Evolutionary conservation across 2,329 filamentous ascomycete species (phyloP).

Genomic region (Neurospora sp.): DNA sequence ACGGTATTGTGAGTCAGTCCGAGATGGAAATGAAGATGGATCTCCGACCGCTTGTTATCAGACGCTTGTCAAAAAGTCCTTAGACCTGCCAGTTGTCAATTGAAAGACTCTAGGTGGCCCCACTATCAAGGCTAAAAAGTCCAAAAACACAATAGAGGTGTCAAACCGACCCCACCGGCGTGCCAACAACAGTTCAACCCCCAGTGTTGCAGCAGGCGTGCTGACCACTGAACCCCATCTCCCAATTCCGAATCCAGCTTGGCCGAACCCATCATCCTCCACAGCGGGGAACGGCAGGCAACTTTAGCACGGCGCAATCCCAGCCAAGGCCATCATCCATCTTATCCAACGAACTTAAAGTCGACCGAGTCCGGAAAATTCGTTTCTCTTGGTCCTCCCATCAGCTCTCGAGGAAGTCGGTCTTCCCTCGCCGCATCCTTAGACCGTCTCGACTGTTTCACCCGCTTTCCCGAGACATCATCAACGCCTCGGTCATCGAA

Average conservation of each 20-base stretch:
- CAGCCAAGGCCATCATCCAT: background rate
- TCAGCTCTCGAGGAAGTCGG: background rate
- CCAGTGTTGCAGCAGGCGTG: background rate
- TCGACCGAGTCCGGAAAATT: background rate
- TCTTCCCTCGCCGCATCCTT: background rate
- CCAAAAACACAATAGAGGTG: background rate
- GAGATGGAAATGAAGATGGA: background rate
- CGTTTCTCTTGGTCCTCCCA: background rate
- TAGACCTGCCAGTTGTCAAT: background rate
- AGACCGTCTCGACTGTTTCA: background rate
- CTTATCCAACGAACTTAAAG: background rate
- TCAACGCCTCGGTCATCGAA: background rate
- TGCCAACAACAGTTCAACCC: background rate
- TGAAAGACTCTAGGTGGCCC: background rate
- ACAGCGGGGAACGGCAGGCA: background rate
- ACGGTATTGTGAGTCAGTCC: background rate
- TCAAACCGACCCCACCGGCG: background rate
- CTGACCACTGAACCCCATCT: background rate
- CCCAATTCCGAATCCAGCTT: background rate
- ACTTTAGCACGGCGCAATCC: background rate
- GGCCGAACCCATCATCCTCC: background rate
- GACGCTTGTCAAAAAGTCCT: background rate
- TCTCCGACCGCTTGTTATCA: background rate
- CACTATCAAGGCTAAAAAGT: background rate
- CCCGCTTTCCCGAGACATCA: background rate